Evolutionary conservation across 306 rosid genomes (phyloP).

Genomic region (Vigna trinervia): DNA sequence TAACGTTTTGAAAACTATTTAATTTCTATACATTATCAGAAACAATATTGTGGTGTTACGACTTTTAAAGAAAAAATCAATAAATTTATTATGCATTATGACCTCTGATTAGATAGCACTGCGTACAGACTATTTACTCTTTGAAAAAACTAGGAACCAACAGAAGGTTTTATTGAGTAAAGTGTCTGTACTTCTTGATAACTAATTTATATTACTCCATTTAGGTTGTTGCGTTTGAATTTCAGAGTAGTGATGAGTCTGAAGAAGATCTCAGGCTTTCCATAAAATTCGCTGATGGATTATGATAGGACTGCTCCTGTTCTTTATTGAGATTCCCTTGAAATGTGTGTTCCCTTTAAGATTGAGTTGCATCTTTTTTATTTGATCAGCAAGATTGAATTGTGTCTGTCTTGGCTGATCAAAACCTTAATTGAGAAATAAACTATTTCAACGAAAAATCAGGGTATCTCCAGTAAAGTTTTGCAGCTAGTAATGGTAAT

Average conservation of each 20-base stretch:
- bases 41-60: no score
- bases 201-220: background rate
- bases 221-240: background rate
- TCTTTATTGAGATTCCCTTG: background rate
- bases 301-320: background rate
- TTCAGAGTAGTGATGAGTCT: background rate
- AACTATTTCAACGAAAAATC: constrained; percentile 5
- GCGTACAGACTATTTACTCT: no score
- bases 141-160: no score
- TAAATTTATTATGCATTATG: no score
- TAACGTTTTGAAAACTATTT: background rate
- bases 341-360: background rate
- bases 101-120: background rate
- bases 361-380: background rate
- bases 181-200: background rate
- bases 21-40: background rate
- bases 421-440: constrained; percentile 10
- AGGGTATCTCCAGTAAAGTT: background rate
- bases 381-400: background rate
- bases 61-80: no score
- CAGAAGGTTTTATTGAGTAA: no score
- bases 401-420: background rate
- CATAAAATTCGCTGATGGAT: constrained; percentile 9
- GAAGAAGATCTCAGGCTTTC: background rate
- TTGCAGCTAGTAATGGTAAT: background rate